These are phyloP conservation scores for Xylogone sp. DNA, from an alignment of 2,329 filamentous ascomycete genomes.

Conservation along the genomic window DNA sequence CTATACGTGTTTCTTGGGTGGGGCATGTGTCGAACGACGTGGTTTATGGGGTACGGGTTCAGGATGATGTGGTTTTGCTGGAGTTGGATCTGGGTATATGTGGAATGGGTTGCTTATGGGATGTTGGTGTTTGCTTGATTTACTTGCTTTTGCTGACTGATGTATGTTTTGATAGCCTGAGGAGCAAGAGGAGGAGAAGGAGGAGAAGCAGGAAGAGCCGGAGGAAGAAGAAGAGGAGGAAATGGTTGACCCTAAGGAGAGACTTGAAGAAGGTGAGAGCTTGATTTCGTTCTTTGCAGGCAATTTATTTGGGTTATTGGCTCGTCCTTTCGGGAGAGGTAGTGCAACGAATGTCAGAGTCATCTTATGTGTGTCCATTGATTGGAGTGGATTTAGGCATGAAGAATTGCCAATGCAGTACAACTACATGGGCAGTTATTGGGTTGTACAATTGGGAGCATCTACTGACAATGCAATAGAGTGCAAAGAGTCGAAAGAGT, in stretches of 20 bases:
- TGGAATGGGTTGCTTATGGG: no score
- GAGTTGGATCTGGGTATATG: neutral
- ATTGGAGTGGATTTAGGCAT: no score
- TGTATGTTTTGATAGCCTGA: conserved; percentile 5
- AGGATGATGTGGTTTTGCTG: no score
- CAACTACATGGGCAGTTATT: no score
- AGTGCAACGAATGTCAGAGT: no score
- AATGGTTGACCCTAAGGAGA: conserved; percentile 79
- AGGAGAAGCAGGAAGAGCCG: conserved; percentile 48
- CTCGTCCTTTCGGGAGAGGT: no score
- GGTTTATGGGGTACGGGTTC: no score
- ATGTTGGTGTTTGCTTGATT: no score
- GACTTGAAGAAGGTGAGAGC: conserved; percentile 84
- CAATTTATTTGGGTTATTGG: conserved; percentile 1
- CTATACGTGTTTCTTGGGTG: conserved; percentile 15
- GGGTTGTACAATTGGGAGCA: conserved; percentile 10
- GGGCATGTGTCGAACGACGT: no score
- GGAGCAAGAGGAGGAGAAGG: conserved; percentile 35
- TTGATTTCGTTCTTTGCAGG: conserved; percentile 12
- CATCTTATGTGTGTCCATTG: no score
- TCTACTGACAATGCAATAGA: conserved; percentile 50
- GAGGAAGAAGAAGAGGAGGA: conserved; percentile 71
- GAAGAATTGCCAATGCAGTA: no score
- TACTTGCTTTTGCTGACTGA: conserved; percentile 17
- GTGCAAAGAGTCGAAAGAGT: conserved; percentile 83